Percentiles rank a stretch among this genome's conserved stretches.
Evolutionary conservation across 345 rosid species (phyloP).

Genomic region (Litchi chinensis): DNA sequence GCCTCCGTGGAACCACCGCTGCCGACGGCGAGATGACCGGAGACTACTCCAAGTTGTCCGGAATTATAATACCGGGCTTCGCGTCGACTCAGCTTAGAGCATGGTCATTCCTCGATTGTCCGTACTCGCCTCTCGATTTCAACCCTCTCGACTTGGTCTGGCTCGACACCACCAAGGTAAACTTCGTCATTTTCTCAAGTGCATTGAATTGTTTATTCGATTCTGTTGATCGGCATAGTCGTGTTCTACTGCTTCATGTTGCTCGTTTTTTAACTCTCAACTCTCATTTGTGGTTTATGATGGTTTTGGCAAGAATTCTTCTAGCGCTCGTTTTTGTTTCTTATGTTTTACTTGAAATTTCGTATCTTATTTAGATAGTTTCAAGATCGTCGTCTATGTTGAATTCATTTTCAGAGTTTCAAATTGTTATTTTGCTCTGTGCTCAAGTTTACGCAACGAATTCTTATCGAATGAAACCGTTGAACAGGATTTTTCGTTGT

Average conservation of each 20-base stretch:
- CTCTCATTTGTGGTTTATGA: neutral
- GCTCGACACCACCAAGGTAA: slow-evolving; percentile 94
- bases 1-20: slow-evolving; percentile 9
- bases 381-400: neutral
- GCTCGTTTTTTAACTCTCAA: neutral
- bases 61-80: slow-evolving; percentile 95
- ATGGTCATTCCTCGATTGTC: slow-evolving; percentile 98
- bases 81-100: slow-evolving; percentile 98
- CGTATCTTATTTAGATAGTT: neutral
- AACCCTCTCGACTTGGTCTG: slow-evolving; percentile 98
- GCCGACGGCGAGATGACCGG: slow-evolving; percentile 50
- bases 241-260: neutral
- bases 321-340: neutral
- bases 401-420: neutral
- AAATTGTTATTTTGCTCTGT: neutral
- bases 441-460: neutral
- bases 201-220: neutral
- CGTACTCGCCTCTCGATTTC: slow-evolving; percentile 94
- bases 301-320: neutral
- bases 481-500: neutral
- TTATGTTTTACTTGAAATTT: neutral
- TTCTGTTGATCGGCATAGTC: neutral
- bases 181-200: slow-evolving; percentile 10
- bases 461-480: neutral
- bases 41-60: slow-evolving; percentile 78